Conservation (phyloP, 2,329 filamentous ascomycete genomes). For the Colletotrichum lupini region DNA sequence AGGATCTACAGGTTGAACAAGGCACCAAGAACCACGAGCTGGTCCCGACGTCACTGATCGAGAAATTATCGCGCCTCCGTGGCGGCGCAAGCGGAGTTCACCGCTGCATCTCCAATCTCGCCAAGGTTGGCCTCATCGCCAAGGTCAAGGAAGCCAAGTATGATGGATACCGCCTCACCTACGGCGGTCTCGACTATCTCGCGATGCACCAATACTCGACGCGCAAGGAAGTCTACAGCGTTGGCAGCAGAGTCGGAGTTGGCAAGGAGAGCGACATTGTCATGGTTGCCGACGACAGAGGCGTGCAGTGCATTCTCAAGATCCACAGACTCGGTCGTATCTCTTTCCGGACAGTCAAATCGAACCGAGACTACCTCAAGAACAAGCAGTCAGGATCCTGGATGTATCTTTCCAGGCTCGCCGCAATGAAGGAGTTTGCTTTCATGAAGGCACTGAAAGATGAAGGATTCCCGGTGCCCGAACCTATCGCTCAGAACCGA, state of each 20-base stretch:
- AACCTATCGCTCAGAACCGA: conserved; percentile 87
- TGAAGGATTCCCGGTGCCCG: conserved; percentile 89
- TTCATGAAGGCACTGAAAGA: conserved; percentile 90
- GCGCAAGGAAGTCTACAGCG: conserved; percentile 84
- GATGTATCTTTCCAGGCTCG: conserved; percentile 97
- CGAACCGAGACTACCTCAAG: conserved; percentile 93
- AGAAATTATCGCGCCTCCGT: conserved; percentile 83
- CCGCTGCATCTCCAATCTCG: conserved; percentile 87
- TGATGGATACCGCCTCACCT: conserved; percentile 95
- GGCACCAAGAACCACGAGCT: conserved; percentile 98
- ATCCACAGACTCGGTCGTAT: conserved; percentile 96
- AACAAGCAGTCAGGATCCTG: conserved; percentile 84
- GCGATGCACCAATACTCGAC: conserved; percentile 90
- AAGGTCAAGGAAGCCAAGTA: conserved; percentile 96
- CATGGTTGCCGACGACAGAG: conserved; percentile 84
- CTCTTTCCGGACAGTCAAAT: conserved; percentile 95
- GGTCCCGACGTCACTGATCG: conserved; percentile 90
- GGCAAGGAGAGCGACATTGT: conserved; percentile 99
- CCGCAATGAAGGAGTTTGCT: conserved; percentile 92
- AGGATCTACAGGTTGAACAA: conserved; percentile 78
- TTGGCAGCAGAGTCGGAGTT: conserved; percentile 93
- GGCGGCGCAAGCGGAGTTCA: conserved; percentile 84
- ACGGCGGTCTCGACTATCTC: conserved; percentile 97
- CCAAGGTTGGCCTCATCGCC: conserved; percentile 91
- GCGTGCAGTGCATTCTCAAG: conserved; percentile 86